Evolutionary conservation across 2,329 filamentous ascomycete genomes (phyloP), one percentile per base, ranked within the genome.

Genomic region (Ophiostoma sp.): DNA sequence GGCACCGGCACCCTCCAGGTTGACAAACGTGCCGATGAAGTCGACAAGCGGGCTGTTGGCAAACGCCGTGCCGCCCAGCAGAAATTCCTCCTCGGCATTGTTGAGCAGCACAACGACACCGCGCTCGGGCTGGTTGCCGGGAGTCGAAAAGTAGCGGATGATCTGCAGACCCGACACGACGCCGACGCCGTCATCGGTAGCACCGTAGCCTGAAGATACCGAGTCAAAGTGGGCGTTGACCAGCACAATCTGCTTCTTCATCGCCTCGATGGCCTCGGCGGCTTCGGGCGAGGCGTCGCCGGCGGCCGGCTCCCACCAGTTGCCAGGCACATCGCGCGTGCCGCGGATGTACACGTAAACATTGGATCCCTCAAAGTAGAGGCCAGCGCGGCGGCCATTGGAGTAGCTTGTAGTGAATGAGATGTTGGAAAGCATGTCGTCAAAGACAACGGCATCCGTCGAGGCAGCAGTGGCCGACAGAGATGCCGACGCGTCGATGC

Each of bases 161-260:
- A 98, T 81, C 76, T 97, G 93, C 64, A 98, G 83, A 58, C 94
- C 81, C 0, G 90, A 90, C n/a, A 96, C 87, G 36, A 96, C 92
- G 41, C 93, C 93, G 71, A 97, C 88, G 7, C 94, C 95, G 77
- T 97, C 92, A 75, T 99, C 95, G 2, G 95, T 98, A 16, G 95
- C 93, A 64, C 95, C 95, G 73, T 88, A 97, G 0, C 92, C 93
- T 2, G 93, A 96, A 14, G 93, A 91, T 5, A 98, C 95, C 69
- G 84, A 86, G 78, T 97, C 95, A 75, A 95, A 97, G 76, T 98
- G 95, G 18, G 94, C 93, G 76, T 97, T 98, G 73, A 98, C 90
- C 62, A 99, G 83, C 18, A 97, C 92, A 44, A 93, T 92, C 18
- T 91, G 90, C 70, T 86, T 86, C 70, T 79, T 78, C 71, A 80